Base-by-base conservation (phyloP, 2,329 filamentous ascomycete species). In the Pseudogymnoascus sp. region DNA sequence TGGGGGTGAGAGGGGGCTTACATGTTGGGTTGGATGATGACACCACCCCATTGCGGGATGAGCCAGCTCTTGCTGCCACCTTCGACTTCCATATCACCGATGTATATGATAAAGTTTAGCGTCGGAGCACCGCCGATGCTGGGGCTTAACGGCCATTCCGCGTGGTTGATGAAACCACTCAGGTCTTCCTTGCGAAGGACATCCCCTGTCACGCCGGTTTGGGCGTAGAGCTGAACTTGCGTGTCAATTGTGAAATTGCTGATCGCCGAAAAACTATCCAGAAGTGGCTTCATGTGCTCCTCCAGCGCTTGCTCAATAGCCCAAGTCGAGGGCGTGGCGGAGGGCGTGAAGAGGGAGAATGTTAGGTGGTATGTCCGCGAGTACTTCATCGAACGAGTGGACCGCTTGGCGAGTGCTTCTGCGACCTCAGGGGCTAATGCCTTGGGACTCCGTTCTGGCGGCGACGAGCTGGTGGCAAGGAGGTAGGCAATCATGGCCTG, bases 181-280 rank as follows among this genome's bases (percentile, higher is more conserved):
- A 99, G 81, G 69, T 96, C 92, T 68, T 96, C 89, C 72, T 91
- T 92, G 69, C 84, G 86, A 36, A 99, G 78, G 0, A 88, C 81
- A 23, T 86, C 76, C 0, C 72, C 72, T 1, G 58, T 45, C 1
- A 84, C 82, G n/a, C 85, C 83, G 0, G 85, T 83, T 1, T 79
- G 77, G n/a, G 94, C 93, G 72, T 96, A 97, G 0, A 97, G 82
- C 75, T 99, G 94, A 2, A 99, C 90, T 75, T 99, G 94, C 0
- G 92, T 96, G 72, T 97, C 92, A 59, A 97, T 88, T 12, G 92
- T 96, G 71, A 99, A 97, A 73, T 95, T 93, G 78, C 92, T 94
- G 67, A 97, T 95, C 0, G 88, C 82, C 0, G 86, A 84, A 28
- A 97, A 83, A 25, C 91, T 86, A 45, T 90, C 82, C 0, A 99